Evolutionary conservation across 257 asterid species (phyloP), one percentile per base, ranked within the genome.

Genomic region (Primulina tabacum): DNA sequence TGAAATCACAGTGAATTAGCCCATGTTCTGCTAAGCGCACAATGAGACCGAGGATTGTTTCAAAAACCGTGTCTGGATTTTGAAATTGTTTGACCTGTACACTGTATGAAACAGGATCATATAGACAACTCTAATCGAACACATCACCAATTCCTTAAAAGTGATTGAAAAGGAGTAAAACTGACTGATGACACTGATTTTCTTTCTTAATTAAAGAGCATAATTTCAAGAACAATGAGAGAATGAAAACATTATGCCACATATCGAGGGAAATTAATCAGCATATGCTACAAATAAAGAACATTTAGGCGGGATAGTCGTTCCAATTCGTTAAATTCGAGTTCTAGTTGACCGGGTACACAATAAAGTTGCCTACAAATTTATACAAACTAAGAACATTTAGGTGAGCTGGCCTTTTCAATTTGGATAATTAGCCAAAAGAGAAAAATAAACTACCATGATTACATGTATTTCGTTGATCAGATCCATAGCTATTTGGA

Each of bases 1-100:
- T 93, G 78, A 93, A 93, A 78, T 93, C 99, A 26, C 99, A 93
- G 73, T 93, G 99, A 71, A 93, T 93, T 64, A 93, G 96, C 34
- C 99, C 99, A 57, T 93, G 95, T 85, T 93, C 99, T 30, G 99
- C 96, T 68, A 93, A 79, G 65, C 96, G 97, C 83, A 86, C 83
- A 65, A 93, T 87, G 71, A 88, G 88, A 78, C 90, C 87, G 68
- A 89, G 82, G 71, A 93, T 84, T 30, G 85, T 87, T 74, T 93
- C 96, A 76, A 90, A 90, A 60, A 90, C 84, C 16, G 73, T 77
- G 35, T 90, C 96, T 56, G 96, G 91, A 73, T 93, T 90, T 79
- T 73, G 87, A 82, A 93, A 76, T 79, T 90, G 81, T 86, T 80
- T 86, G 77, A 93, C 96, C 95, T 93, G 99, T 75, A 89, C 97